Evolutionary conservation across 2,329 filamentous ascomycete species (phyloP).

Genomic region (Talaromyces funiculosus): DNA sequence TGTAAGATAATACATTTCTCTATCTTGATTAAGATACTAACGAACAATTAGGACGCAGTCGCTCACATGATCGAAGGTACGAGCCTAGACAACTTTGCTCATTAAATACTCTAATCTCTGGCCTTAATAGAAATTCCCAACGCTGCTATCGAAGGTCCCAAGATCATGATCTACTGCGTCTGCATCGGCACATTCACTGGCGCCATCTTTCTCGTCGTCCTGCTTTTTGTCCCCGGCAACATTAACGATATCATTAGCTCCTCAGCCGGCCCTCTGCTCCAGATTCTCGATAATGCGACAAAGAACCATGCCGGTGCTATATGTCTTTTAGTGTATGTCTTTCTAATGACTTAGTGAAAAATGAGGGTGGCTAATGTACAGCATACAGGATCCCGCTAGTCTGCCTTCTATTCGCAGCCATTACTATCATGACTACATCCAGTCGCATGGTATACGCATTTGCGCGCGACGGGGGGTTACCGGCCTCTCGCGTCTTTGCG

Average conservation of each 20-base stretch:
- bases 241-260: constrained; percentile 52
- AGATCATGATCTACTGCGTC: constrained; percentile 62
- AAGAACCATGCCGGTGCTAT: constrained; percentile 56
- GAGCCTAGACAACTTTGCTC: neutral
- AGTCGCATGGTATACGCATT: constrained; percentile 65
- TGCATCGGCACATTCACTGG: constrained; percentile 59
- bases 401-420: constrained; percentile 60
- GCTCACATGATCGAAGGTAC: constrained; percentile 50
- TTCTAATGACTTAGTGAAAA: neutral
- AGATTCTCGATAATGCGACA: constrained; percentile 60
- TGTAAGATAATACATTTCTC: constrained; percentile 25
- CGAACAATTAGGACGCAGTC: constrained; percentile 29
- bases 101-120: neutral
- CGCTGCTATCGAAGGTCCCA: constrained; percentile 52
- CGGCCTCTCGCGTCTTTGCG: constrained; percentile 55
- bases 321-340: constrained; percentile 54
- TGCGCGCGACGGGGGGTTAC: constrained; percentile 60
- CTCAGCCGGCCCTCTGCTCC: constrained; percentile 53
- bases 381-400: constrained; percentile 51
- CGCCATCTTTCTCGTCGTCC: constrained; percentile 56
- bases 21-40: constrained; percentile 10
- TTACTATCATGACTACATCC: constrained; percentile 60
- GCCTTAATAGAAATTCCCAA: constrained; percentile 41
- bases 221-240: constrained; percentile 60
- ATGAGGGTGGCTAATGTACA: neutral